phyloP scores from a whole-genome alignment of 1,284 basidiomycete genomes.

The Irpex sp. region DNA sequence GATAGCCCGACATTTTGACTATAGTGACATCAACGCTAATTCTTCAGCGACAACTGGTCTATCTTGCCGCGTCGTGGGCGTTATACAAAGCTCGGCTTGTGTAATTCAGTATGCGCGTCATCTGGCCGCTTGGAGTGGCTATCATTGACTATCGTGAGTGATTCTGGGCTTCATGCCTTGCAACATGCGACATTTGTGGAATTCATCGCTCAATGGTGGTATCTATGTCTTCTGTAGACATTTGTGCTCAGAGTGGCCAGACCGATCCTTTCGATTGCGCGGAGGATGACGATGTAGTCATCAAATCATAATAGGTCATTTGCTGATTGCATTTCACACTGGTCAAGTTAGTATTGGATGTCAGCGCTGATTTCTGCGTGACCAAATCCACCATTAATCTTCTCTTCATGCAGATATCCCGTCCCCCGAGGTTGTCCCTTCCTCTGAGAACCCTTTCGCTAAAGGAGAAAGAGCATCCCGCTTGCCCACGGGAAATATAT shows the following conservation, averaged over 20 bases:
- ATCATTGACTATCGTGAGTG: background rate
- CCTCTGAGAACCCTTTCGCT: slow-evolving; percentile 19
- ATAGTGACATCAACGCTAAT: background rate
- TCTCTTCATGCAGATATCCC: slow-evolving; percentile 19
- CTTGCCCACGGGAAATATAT: slow-evolving; percentile 10
- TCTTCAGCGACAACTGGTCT: background rate
- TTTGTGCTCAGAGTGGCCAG: background rate
- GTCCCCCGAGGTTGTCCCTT: slow-evolving; percentile 27
- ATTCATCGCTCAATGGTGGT: background rate
- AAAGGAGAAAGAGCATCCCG: slow-evolving; percentile 20
- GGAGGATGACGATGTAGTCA: background rate
- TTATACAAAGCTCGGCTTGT: background rate
- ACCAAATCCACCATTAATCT: background rate
- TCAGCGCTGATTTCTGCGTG: background rate
- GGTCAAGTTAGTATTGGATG: background rate
- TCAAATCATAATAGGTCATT: background rate
- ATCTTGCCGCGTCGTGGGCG: background rate
- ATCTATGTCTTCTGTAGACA: background rate
- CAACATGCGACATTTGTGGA: background rate
- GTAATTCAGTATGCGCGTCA: background rate
- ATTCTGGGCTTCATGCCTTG: background rate
- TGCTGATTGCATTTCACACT: background rate
- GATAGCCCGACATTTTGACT: background rate
- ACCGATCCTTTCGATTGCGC: background rate
- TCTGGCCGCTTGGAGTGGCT: background rate